Conservation (phyloP, 2,329 filamentous ascomycete species). For the Aspergillus persii region DNA sequence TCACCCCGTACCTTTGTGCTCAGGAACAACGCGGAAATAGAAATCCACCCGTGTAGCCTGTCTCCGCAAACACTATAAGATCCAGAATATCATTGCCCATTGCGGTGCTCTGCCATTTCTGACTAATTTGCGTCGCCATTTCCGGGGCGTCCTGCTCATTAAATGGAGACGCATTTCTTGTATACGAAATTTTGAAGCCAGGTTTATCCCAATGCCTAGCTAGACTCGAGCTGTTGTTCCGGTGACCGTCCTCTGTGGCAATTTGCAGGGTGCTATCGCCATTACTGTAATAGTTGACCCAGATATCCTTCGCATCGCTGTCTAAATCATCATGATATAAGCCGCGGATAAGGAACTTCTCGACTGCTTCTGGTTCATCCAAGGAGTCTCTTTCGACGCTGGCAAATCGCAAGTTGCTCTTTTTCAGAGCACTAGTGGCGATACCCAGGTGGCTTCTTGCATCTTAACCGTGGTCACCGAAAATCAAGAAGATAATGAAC, state of each 20-base stretch:
- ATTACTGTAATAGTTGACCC: slow-evolving; percentile 3
- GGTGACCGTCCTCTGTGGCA: neutral
- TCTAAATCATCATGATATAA: neutral
- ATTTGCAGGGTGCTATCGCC: neutral
- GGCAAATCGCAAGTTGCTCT: neutral
- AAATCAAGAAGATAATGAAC: neutral
- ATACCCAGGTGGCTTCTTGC: neutral
- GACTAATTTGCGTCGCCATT: neutral
- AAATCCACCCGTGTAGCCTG: neutral
- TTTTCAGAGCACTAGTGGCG: neutral
- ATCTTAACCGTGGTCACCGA: neutral
- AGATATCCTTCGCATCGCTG: neutral
- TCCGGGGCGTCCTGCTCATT: neutral
- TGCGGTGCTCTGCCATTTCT: neutral
- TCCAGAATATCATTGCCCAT: neutral
- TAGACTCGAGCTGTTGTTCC: neutral
- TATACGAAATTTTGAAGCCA: neutral
- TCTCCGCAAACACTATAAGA: slow-evolving; percentile 2
- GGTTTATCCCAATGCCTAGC: neutral
- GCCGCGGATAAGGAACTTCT: slow-evolving; percentile 2
- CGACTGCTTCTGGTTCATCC: neutral
- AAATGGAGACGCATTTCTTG: neutral
- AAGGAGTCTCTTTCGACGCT: neutral
- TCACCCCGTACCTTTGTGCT: neutral
- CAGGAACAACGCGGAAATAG: slow-evolving; percentile 5